phyloP scores from a whole-genome alignment of 257 asterid species.

The Scutellaria barbata region DNA sequence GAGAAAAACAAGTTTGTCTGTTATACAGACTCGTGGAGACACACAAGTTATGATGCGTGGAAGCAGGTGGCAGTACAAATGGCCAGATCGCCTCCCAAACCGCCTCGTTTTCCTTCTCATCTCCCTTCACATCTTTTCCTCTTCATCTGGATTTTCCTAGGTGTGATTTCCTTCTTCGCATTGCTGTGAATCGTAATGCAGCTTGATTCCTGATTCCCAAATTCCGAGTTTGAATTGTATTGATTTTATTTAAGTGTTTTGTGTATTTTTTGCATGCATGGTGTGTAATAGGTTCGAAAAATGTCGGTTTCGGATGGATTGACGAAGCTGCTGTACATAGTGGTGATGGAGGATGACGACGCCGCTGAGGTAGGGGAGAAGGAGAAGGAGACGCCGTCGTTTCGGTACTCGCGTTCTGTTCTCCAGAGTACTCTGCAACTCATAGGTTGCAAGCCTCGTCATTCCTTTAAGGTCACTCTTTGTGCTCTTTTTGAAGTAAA shows the following conservation, averaged over 20 bases:
- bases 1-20: too few species aligned
- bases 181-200: slow-evolving; percentile 10
- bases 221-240: slow-evolving; percentile 12
- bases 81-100: slow-evolving; percentile 61
- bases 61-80: slow-evolving; percentile 52
- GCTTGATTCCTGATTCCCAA: slow-evolving; percentile 30
- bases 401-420: slow-evolving; percentile 84
- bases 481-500: neutral
- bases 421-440: slow-evolving; percentile 88
- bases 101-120: slow-evolving; percentile 36
- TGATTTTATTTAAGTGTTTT: slow-evolving; percentile 13
- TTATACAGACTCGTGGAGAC: slow-evolving; percentile 48
- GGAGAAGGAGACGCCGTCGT: slow-evolving; percentile 47
- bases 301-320: slow-evolving; percentile 61
- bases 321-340: slow-evolving; percentile 71
- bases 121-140: slow-evolving; percentile 25
- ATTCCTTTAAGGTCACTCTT: slow-evolving; percentile 72
- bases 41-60: slow-evolving; percentile 57
- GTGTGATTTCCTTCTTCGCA: slow-evolving; percentile 32
- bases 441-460: slow-evolving; percentile 94
- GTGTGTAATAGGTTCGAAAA: slow-evolving; percentile 30
- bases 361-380: slow-evolving; percentile 17
- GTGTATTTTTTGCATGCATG: slow-evolving; percentile 35
- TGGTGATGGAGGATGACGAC: slow-evolving; percentile 64
- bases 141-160: slow-evolving; percentile 22